Evolutionary conservation across 2,329 filamentous ascomycete species (phyloP).

Genomic region (Fusarium cyanostomum): DNA sequence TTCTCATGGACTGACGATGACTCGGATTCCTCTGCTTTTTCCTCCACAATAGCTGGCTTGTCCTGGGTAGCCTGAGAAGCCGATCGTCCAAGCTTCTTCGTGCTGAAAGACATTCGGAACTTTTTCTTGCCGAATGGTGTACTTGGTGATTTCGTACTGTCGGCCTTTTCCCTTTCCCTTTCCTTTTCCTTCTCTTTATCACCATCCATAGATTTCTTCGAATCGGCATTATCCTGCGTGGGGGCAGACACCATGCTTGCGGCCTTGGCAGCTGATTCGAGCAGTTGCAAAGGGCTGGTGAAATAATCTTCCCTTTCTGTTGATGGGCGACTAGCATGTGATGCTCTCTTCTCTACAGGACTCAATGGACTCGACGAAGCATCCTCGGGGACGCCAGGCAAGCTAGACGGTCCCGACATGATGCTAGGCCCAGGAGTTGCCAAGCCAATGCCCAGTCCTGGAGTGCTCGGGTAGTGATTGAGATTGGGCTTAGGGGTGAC

Average conservation of each 20-base stretch:
- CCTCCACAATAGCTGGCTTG: slow-evolving; percentile 78
- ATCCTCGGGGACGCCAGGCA: slow-evolving; percentile 61
- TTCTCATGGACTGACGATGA: slow-evolving; percentile 73
- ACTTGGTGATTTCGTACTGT: slow-evolving; percentile 65
- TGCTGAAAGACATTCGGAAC: slow-evolving; percentile 83
- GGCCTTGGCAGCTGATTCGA: slow-evolving; percentile 57
- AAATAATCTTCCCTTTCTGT: slow-evolving; percentile 81
- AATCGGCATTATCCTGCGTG: slow-evolving; percentile 58
- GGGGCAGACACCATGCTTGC: slow-evolving; percentile 58
- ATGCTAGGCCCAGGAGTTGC: slow-evolving; percentile 68
- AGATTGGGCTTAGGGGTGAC: slow-evolving; percentile 72
- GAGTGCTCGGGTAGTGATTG: slow-evolving; percentile 70
- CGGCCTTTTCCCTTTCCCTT: slow-evolving; percentile 56
- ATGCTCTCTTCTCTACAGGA: slow-evolving; percentile 64
- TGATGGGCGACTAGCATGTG: slow-evolving; percentile 68
- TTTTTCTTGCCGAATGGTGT: slow-evolving; percentile 87
- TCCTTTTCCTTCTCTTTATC: slow-evolving; percentile 62
- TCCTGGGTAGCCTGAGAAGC: slow-evolving; percentile 67
- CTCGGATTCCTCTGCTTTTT: slow-evolving; percentile 77
- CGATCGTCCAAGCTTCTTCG: slow-evolving; percentile 83
- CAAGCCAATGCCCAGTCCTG: slow-evolving; percentile 80
- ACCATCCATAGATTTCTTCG: slow-evolving; percentile 60
- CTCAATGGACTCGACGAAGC: slow-evolving; percentile 53
- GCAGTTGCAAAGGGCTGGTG: slow-evolving; percentile 65
- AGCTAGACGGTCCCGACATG: slow-evolving; percentile 40